Base-by-base conservation (phyloP, 1,284 basidiomycete genomes). In the Moniliophthora roreri region DNA sequence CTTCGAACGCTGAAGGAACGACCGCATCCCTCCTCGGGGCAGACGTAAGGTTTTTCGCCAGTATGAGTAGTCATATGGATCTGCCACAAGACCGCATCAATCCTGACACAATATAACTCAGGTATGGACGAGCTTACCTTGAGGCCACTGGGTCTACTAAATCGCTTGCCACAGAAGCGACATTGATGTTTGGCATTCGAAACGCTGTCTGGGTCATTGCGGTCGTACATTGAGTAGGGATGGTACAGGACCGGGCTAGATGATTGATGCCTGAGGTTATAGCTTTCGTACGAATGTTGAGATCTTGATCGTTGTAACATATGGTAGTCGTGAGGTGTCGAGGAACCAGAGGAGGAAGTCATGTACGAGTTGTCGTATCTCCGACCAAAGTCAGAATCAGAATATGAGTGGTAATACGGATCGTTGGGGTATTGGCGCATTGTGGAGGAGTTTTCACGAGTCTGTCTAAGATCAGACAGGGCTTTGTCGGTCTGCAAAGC, bases 31-130 rank as follows among this genome's bases (percentile, higher is more conserved):
- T 77, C 76, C 60, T 73, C 72, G 20, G 78, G 74, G 61, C 80
- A 81, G 54, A 73, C 66, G 64, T 76, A 80, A 20, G 79, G 79
- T 64, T 78, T 80, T 60, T 80, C 79, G 23, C 79, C 79, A 20
- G 79, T 82, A 64, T 82, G 80, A 35, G 76, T 80, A 58, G 81
- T 79, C 54, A 79, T 66, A 62, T 82, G 79, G 55, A 81, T 81
- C 78, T 80, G 48, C 28, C 58, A 50, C 16, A 42, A 28, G 41
- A 45, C 48, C 20, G 45, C 46, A 11, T 28, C 48, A 18, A 53
- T 23, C 48, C 23, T 40, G 34, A 18, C 36, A 18, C 58, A 32
- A 50, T 32, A 47, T 38, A 46, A 37, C 20, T 41, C 8, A 54
- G 35, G 48, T 50, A 45, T 16, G 46, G 48, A 24, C 48, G 42